phyloP scores from a whole-genome alignment of 2,329 filamentous ascomycete species.

The Fusarium guadeloupense region DNA sequence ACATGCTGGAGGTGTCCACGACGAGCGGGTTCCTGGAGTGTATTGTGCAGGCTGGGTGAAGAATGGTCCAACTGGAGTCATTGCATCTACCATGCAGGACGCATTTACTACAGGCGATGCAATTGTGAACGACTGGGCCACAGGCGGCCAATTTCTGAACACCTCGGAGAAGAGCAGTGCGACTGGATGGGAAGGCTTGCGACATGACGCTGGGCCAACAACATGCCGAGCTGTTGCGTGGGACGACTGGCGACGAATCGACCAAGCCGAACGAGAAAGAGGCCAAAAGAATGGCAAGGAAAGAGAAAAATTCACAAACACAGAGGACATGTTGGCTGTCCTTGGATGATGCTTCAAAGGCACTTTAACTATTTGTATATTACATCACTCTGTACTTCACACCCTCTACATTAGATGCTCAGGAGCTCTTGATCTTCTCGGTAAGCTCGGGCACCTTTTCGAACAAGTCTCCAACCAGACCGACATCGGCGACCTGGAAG shows the following conservation, averaged over 20 bases:
- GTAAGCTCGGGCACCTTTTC: constrained; percentile 96
- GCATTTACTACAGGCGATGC: constrained; percentile 89
- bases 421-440: constrained; percentile 82
- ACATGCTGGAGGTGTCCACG: constrained; percentile 46
- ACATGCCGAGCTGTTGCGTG: constrained; percentile 76
- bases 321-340: constrained; percentile 66
- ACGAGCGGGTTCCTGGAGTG: constrained; percentile 68
- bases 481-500: constrained; percentile 97
- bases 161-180: neutral
- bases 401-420: constrained; percentile 36
- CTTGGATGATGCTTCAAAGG: constrained; percentile 48
- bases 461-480: constrained; percentile 93
- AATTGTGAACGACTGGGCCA: constrained; percentile 79
- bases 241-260: constrained; percentile 86
- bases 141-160: constrained; percentile 53
- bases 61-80: constrained; percentile 91
- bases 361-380: constrained; percentile 43
- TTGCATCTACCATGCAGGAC: constrained; percentile 94
- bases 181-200: constrained; percentile 81
- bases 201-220: constrained; percentile 62
- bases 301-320: constrained; percentile 74
- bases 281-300: constrained; percentile 77
- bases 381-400: constrained; percentile 36
- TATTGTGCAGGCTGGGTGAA: constrained; percentile 99
- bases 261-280: constrained; percentile 75